Evolutionary conservation across 441 rosid species (phyloP).

Genomic region (Brassica balearica): DNA sequence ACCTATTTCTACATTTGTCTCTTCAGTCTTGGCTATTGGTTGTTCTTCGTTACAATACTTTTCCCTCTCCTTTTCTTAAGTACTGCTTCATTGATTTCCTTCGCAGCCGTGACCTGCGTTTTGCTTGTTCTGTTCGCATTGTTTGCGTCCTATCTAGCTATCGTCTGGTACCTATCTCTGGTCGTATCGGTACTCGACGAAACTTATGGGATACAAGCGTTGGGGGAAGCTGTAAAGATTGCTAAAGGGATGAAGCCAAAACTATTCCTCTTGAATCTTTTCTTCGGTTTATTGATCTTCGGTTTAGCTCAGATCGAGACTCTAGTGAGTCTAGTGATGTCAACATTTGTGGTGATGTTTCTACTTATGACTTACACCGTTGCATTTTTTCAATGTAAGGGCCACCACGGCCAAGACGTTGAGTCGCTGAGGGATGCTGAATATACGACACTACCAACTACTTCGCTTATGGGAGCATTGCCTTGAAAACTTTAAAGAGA

Average conservation of each 20-base stretch:
- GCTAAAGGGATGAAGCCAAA: constrained; percentile 49
- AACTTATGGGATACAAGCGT: constrained; percentile 55
- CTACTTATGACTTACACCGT: too few species aligned
- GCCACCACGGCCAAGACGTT: too few species aligned
- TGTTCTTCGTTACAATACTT: constrained; percentile 32
- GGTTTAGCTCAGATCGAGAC: too few species aligned
- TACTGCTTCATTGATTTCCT: not conserved
- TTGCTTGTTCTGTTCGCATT: constrained; percentile 27
- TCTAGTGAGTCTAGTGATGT: too few species aligned
- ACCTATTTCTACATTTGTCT: constrained; percentile 47
- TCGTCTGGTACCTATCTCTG: constrained; percentile 52
- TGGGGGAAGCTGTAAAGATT: constrained; percentile 59
- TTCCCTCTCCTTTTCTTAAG: constrained; percentile 13
- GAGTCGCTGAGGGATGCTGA: too few species aligned
- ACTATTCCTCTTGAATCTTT: too few species aligned
- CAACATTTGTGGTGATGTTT: too few species aligned
- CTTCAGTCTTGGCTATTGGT: constrained; percentile 41
- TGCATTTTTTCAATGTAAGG: too few species aligned
- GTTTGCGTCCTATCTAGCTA: constrained; percentile 43
- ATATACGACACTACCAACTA: too few species aligned
- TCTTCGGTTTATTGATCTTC: too few species aligned
- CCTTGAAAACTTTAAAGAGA: too few species aligned
- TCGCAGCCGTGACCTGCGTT: not conserved
- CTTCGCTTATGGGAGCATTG: too few species aligned
- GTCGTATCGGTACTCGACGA: constrained; percentile 63